These are phyloP conservation scores for Saturnispora quitensis DNA, from an alignment of 805 yeast genomes.

Conservation along the genomic window DNA sequence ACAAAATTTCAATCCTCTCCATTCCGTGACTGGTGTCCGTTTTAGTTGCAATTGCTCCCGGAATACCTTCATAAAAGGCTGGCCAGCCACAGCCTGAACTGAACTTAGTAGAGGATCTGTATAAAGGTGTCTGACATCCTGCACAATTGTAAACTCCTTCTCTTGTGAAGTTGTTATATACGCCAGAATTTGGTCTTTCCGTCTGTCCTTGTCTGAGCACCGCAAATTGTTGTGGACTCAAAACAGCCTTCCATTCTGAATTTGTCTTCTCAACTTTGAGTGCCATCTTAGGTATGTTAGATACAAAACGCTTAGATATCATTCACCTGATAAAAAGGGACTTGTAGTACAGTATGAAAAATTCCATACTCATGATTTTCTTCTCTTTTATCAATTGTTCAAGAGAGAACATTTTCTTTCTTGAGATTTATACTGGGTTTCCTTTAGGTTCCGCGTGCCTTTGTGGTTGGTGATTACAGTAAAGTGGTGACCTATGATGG, in stretches of 20 bases:
- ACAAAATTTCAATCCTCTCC: constrained; percentile 82
- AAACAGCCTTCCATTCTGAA: constrained; percentile 70
- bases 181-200: constrained; percentile 58
- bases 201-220: constrained; percentile 71
- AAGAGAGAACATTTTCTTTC: neutral
- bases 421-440: neutral
- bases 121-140: constrained; percentile 75
- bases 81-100: constrained; percentile 98
- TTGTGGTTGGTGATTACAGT: neutral
- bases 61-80: constrained; percentile 83
- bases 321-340: neutral
- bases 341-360: neutral
- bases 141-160: constrained; percentile 75
- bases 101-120: constrained; percentile 73
- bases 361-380: neutral
- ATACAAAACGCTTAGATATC: neutral
- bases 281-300: neutral
- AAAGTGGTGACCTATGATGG: neutral
- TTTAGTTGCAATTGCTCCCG: constrained; percentile 59
- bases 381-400: neutral
- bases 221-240: constrained; percentile 68
- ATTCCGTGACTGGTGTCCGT: constrained; percentile 64
- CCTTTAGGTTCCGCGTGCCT: neutral
- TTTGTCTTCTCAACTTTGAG: constrained; percentile 25
- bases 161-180: constrained; percentile 40